Base-by-base conservation (phyloP, 2,329 filamentous ascomycete species). In the Coniochaeta pulveracea region DNA sequence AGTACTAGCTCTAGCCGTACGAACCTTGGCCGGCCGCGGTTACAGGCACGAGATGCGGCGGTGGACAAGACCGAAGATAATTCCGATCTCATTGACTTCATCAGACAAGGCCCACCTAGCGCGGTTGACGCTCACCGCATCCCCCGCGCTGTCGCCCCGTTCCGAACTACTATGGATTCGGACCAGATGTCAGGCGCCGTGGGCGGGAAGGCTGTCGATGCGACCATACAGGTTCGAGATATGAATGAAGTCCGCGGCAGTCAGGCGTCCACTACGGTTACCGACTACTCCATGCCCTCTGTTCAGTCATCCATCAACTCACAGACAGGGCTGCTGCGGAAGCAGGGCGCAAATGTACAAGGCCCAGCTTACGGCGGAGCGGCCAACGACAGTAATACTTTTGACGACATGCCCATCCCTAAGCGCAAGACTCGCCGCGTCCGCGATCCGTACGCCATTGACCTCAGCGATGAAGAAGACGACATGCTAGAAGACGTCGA, bases 61-160 rank as follows among this genome's bases (percentile, higher is more conserved):
- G 68, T 76, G 11, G 68, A 76, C 32, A 62, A 61, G 37, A 67
- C 65, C 33, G 74, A 75, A 33, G 78, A 79, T 42, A 93, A 79
- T 36, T 82, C 84, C 10, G 91, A 95, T 39, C 62, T 98, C 37
- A 94, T 95, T 43, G 88, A 96, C 51, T 96, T 98, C 54, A 93
- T 98, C 43, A 79, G 88, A 28, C 79, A 85, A 50, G 89, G 88
- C 1, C 86, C 86, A 3, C 80, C 83, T 0, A 69, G 61, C 39
- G 52, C 61, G 27, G 59, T 63, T 21, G 66, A 64, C 26, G 71
- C 72, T 40, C 82, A 76, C 37, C 76, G 84, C 16, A 91, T 93
- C 40, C 81, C 85, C 26, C 77, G 83, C 12, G 74, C 72, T n/a
- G 78, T 91, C 10, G 85, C 86, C 8, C 85, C 86, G 2, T 93